Evolutionary conservation across 257 asterid species (phyloP), one percentile per base, ranked within the genome.

Genomic region (Solanum chiquidenum): DNA sequence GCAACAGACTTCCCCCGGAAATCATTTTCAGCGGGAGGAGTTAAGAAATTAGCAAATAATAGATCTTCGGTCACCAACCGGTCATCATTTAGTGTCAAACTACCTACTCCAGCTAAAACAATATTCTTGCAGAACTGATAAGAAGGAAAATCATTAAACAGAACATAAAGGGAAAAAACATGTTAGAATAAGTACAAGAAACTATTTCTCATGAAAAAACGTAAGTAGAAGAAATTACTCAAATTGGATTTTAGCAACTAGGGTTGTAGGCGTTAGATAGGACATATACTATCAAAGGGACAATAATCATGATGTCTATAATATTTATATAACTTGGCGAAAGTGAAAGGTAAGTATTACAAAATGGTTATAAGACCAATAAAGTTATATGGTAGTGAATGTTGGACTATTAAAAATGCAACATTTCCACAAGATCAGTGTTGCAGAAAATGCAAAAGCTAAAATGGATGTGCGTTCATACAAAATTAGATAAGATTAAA

Each of bases 91-190:
- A 97, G 80, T 0, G 99, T 97, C 92, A 97, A 88, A 88, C 99
- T 96, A 88, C 99, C 99, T 7, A 97, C 99, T 77, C 99, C 99
- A 3, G 99, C 99, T 87, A 97, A 93, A 90, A 96, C 95, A 88
- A 97, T 94, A 84, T 97, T 97, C 95, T 97, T 97, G 95, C 99
- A 97, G 80, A 97, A 97, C 99, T 97, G 94, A 89, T 68, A 64
- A 20, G 4, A 86, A 69, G n/a, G 66, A 35, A 68, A 62, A 77
- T 83, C 77, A 83, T 84, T 68, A 10, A 31, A 16, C 52, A 23
- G 9, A 49, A 87, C 4, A 66, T 34, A 38, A 58, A 44, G 34
- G 49, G 1, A 76, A 49, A 49, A 31, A 49, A n/a, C 23, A 79
- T 25, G 86, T 2, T 82, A 49, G 66, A 82, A 49, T 3, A 82